phyloP scores from a whole-genome alignment of 2,329 filamentous ascomycete genomes.

The Pestalotiopsis sp. region DNA sequence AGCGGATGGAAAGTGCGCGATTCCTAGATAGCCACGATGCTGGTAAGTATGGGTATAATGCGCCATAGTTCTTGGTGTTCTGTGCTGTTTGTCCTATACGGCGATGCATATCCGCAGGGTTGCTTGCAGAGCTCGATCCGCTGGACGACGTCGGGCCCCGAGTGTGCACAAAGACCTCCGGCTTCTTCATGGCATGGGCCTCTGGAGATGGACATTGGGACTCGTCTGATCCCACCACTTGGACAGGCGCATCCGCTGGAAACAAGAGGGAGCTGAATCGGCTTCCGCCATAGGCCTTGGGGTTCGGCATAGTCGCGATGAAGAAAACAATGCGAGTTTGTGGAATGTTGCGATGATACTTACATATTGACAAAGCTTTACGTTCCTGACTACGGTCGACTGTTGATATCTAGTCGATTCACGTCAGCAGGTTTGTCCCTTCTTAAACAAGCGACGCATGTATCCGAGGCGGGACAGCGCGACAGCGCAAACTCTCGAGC shows the following conservation, averaged over 20 bases:
- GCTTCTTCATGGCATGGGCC: not conserved
- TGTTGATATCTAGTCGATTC: not conserved
- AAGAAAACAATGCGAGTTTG: not conserved
- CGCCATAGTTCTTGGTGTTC: not conserved
- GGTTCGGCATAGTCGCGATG: not conserved
- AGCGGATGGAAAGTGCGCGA: constrained; percentile 74
- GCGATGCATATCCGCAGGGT: not conserved
- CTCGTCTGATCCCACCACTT: not conserved
- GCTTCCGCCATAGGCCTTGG: not conserved
- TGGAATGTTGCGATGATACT: not conserved
- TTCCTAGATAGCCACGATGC: constrained; percentile 53
- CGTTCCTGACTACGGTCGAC: not conserved
- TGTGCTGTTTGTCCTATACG: not conserved
- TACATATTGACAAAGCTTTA: not conserved
- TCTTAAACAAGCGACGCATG: not conserved
- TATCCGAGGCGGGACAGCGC: not conserved
- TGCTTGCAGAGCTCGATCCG: not conserved
- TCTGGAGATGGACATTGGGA: not conserved
- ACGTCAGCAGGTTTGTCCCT: not conserved
- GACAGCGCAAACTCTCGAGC: not conserved
- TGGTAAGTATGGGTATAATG: constrained; percentile 9
- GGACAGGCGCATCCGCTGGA: not conserved
- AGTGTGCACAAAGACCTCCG: not conserved
- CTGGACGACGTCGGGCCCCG: not conserved
- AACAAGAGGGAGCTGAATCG: not conserved